Conservation (phyloP, 2,329 filamentous ascomycete genomes). For the Cladobotryum protrusum region DNA sequence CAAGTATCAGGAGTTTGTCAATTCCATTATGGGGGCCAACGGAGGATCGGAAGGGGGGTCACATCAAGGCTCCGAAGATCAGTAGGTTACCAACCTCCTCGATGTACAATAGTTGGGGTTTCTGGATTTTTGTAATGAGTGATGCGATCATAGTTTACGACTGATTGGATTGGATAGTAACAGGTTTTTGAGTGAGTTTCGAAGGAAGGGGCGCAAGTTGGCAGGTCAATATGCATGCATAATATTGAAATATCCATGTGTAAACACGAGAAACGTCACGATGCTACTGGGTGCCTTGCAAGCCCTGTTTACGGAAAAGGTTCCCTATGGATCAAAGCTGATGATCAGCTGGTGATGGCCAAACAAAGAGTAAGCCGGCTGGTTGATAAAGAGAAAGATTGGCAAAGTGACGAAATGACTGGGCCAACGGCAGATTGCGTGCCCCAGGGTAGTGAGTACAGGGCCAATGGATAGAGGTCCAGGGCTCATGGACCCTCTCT, state of each 20-base stretch:
- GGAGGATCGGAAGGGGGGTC: conserved; percentile 24
- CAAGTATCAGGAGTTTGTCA: conserved; percentile 87
- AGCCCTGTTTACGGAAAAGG: no score
- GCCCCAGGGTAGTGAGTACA: conserved; percentile 4
- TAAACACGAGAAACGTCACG: no score
- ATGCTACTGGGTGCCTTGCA: no score
- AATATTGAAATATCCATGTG: no score
- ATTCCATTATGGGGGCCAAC: conserved; percentile 54
- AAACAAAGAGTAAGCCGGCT: neutral
- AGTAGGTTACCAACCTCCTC: neutral
- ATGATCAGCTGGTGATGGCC: neutral
- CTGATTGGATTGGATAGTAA: no score
- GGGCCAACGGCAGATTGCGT: conserved; percentile 10
- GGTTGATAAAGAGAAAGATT: no score
- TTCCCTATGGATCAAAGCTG: no score
- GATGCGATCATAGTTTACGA: conserved; percentile 2
- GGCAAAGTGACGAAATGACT: conserved; percentile 9
- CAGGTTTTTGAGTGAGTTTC: no score
- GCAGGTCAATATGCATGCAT: no score
- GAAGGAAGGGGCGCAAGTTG: no score
- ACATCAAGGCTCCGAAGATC: conserved; percentile 22
- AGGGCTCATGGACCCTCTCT: conserved; percentile 1
- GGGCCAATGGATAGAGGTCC: conserved; percentile 5
- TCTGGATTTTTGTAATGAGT: conserved; percentile 4
- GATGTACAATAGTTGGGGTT: neutral